Evolutionary conservation across 805 yeast species (phyloP).

Genomic region (Lipomyces oligophaga): DNA sequence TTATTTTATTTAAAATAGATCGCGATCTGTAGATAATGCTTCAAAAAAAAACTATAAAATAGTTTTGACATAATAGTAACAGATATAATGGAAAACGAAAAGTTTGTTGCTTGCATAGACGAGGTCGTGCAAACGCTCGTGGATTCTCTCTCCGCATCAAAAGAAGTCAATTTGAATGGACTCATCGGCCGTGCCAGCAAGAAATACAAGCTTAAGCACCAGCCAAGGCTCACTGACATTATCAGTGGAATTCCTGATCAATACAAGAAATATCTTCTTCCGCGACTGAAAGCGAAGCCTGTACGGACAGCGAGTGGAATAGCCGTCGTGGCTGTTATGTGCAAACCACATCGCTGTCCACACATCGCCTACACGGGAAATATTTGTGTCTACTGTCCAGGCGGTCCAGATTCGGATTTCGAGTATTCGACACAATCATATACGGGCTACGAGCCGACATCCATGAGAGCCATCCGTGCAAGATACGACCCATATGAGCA

Average conservation of each 20-base stretch:
- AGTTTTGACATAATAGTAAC: too few species aligned
- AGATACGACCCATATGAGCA: constrained; percentile 98
- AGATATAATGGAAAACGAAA: constrained; percentile 63
- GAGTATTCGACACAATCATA: constrained; percentile 97
- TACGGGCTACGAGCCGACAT: constrained; percentile 97
- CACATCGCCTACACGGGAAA: constrained; percentile 98
- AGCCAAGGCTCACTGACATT: constrained; percentile 92
- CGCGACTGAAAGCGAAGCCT: constrained; percentile 96
- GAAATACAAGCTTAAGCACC: constrained; percentile 84
- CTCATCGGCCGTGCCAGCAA: constrained; percentile 79
- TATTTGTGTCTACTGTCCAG: constrained; percentile 96
- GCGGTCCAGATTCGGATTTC: constrained; percentile 98
- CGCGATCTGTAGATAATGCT: too few species aligned
- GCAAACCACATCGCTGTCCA: constrained; percentile 98
- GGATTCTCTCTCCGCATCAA: constrained; percentile 38
- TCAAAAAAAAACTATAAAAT: too few species aligned
- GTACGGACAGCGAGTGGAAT: constrained; percentile 98
- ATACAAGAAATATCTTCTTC: constrained; percentile 82
- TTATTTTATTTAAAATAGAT: neutral
- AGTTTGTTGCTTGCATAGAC: constrained; percentile 69
- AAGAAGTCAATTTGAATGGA: constrained; percentile 86
- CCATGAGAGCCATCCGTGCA: constrained; percentile 98
- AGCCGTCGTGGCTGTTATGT: constrained; percentile 99
- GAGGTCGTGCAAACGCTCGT: constrained; percentile 29
- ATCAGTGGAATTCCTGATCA: constrained; percentile 95